These are phyloP conservation scores for Cyclotella choctawhatcheeana DNA, from an alignment of 108 stramenopile genomes.

Conservation along the genomic window DNA sequence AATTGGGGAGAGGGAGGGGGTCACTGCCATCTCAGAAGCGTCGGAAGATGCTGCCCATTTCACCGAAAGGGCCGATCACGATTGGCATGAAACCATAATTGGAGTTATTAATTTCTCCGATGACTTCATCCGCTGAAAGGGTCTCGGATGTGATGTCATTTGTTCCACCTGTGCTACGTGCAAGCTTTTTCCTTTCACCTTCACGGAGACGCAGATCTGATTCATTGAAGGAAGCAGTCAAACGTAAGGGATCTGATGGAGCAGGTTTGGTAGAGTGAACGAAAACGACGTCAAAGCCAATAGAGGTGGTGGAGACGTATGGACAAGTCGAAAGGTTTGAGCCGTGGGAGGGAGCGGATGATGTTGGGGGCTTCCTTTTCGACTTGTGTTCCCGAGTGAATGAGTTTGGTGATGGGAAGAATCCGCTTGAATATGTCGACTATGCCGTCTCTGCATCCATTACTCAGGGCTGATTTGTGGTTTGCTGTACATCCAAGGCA, in stretches of 20 bases:
- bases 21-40: background rate
- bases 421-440: background rate
- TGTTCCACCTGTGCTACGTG: background rate
- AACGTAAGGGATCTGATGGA: background rate
- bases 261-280: background rate
- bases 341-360: background rate
- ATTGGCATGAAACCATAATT: background rate
- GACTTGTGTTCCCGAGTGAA: background rate
- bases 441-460: background rate
- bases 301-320: background rate
- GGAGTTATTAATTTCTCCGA: background rate
- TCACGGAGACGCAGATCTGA: background rate
- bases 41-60: background rate
- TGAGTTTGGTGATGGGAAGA: background rate
- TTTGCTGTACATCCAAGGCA: background rate
- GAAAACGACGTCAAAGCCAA: background rate
- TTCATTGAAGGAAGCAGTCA: background rate
- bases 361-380: background rate
- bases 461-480: background rate
- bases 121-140: background rate
- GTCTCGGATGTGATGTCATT: background rate
- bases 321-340: background rate
- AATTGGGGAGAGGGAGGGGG: background rate
- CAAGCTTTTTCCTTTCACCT: background rate
- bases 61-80: background rate